phyloP scores from a whole-genome alignment of 2,329 filamentous ascomycete species.

The Xylariaceae sp. region DNA sequence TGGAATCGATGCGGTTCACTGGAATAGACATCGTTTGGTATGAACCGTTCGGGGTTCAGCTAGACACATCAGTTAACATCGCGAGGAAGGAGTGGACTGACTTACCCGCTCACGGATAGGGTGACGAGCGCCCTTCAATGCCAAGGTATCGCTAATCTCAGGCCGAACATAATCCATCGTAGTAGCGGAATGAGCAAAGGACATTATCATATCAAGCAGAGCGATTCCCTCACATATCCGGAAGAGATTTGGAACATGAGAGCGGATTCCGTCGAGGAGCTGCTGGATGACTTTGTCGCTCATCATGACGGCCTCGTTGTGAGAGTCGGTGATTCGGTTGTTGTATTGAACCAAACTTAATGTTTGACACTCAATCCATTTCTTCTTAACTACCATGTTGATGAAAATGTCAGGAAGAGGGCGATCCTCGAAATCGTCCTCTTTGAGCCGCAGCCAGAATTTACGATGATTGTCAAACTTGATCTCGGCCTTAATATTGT shows the following conservation, averaged over 20 bases:
- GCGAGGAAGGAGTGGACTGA: neutral
- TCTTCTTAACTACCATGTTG: slow-evolving; percentile 69
- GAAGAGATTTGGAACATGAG: slow-evolving; percentile 70
- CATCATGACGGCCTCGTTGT: slow-evolving; percentile 77
- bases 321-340: slow-evolving; percentile 70
- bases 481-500: slow-evolving; percentile 59
- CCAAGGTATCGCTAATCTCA: slow-evolving; percentile 63
- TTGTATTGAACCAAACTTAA: slow-evolving; percentile 79
- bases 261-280: slow-evolving; percentile 68
- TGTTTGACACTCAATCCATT: slow-evolving; percentile 83
- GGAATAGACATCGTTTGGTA: slow-evolving; percentile 89
- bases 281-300: slow-evolving; percentile 73
- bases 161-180: slow-evolving; percentile 59
- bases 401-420: slow-evolving; percentile 67
- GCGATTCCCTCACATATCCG: slow-evolving; percentile 82
- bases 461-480: slow-evolving; percentile 74
- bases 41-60: slow-evolving; percentile 63
- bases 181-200: slow-evolving; percentile 72
- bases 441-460: slow-evolving; percentile 70
- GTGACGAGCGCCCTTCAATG: slow-evolving; percentile 71
- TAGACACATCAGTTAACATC: slow-evolving; percentile 26
- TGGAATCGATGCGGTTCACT: slow-evolving; percentile 79
- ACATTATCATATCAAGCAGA: slow-evolving; percentile 78
- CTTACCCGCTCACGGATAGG: slow-evolving; percentile 68
- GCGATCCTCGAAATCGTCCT: slow-evolving; percentile 58